Conservation (phyloP, 805 yeast genomes). For the Hanseniaspora occidentalis region DNA sequence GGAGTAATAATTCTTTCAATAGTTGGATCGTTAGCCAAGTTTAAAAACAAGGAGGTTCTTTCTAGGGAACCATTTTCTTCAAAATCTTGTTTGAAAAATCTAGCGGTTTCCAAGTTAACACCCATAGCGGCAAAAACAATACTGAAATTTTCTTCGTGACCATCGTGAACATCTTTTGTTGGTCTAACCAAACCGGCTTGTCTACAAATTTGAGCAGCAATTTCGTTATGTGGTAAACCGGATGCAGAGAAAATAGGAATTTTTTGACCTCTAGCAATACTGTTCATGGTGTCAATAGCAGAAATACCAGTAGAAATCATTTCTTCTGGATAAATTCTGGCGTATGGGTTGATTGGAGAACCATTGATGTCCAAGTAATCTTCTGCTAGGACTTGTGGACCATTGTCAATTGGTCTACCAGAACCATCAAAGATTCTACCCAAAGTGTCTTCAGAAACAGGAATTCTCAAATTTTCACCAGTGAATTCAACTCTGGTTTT, state of each 20-base stretch:
- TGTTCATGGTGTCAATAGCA: slow-evolving; percentile 98
- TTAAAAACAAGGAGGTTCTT: slow-evolving; percentile 91
- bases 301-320: slow-evolving; percentile 99
- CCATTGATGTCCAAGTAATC: slow-evolving; percentile 98
- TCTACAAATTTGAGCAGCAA: slow-evolving; percentile 99
- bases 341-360: slow-evolving; percentile 95
- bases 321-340: slow-evolving; percentile 98
- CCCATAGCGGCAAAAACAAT: slow-evolving; percentile 99
- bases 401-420: slow-evolving; percentile 96
- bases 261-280: slow-evolving; percentile 99
- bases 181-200: slow-evolving; percentile 99
- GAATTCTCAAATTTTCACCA: slow-evolving; percentile 82
- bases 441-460: slow-evolving; percentile 93
- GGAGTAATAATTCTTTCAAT: slow-evolving; percentile 99
- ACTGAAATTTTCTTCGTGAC: slow-evolving; percentile 98
- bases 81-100: slow-evolving; percentile 98
- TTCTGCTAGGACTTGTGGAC: slow-evolving; percentile 97
- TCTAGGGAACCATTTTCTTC: slow-evolving; percentile 98
- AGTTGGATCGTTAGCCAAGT: slow-evolving; percentile 98
- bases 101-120: slow-evolving; percentile 94
- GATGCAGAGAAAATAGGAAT: slow-evolving; percentile 98
- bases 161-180: slow-evolving; percentile 98
- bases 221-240: slow-evolving; percentile 98
- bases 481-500: slow-evolving; percentile 96
- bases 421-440: slow-evolving; percentile 99